phyloP scores from a whole-genome alignment of 768 basidiomycete genomes.

The Suillus ampliporus region DNA sequence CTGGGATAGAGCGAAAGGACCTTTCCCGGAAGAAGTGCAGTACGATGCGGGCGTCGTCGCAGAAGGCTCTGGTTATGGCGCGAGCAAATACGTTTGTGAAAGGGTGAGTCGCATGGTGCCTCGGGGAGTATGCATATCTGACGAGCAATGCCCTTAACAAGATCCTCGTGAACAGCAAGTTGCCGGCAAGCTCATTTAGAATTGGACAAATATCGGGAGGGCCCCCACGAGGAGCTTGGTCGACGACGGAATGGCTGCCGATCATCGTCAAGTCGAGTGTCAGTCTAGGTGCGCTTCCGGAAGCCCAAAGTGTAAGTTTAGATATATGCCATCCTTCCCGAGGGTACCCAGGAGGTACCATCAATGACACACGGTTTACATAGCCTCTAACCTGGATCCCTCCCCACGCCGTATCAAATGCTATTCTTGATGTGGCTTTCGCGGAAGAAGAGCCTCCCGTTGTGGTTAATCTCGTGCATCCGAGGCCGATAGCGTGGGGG shows the following conservation, averaged over 20 bases:
- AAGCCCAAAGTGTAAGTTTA: conserved; percentile 33
- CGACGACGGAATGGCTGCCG: conserved; percentile 43
- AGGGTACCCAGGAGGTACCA: neutral
- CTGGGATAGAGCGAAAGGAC: conserved; percentile 19
- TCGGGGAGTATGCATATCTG: neutral
- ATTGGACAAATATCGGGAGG: conserved; percentile 46
- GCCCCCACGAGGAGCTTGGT: conserved; percentile 42
- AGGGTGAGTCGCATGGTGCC: conserved; percentile 22
- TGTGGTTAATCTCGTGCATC: conserved; percentile 40
- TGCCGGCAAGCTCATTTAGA: conserved; percentile 39
- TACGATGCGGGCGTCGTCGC: conserved; percentile 34
- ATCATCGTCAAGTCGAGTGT: conserved; percentile 42
- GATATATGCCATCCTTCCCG: neutral
- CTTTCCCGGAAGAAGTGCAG: conserved; percentile 40
- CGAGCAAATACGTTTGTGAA: conserved; percentile 37
- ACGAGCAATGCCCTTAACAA: conserved; percentile 8
- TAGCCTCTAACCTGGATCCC: conserved; percentile 40
- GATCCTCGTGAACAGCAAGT: conserved; percentile 39
- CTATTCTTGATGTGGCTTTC: conserved; percentile 37
- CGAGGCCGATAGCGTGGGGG: conserved; percentile 35
- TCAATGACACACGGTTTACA: neutral
- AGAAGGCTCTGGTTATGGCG: conserved; percentile 43
- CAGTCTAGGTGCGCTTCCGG: conserved; percentile 35
- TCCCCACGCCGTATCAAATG: conserved; percentile 29
- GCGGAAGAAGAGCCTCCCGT: conserved; percentile 21